These are phyloP conservation scores for Paramecium biaurelia DNA, from an alignment of 73 alveolate genomes.

Conservation along the genomic window DNA sequence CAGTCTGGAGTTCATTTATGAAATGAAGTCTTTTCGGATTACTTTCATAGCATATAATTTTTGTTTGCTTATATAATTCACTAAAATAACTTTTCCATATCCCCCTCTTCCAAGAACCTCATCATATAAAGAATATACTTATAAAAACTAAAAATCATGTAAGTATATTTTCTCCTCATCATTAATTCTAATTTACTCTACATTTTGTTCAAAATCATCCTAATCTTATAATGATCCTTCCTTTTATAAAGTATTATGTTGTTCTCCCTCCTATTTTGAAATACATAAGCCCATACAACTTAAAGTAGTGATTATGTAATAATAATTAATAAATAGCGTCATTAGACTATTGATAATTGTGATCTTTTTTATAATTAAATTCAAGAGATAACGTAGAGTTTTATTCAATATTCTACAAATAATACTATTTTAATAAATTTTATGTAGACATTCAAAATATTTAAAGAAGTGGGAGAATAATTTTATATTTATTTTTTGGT, in stretches of 20 bases:
- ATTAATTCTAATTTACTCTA: background rate
- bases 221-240: background rate
- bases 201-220: background rate
- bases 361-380: background rate
- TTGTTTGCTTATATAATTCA: background rate
- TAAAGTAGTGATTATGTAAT: background rate
- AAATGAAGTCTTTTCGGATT: conserved; percentile 69
- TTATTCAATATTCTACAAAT: background rate
- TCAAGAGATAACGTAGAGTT: background rate
- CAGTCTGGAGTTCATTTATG: conserved; percentile 39
- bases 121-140: conserved; percentile 60
- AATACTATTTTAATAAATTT: background rate
- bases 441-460: background rate
- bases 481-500: background rate
- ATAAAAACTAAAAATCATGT: background rate
- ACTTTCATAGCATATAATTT: conserved; percentile 87
- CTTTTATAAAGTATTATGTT: background rate
- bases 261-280: background rate
- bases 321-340: background rate
- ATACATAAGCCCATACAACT: background rate
- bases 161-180: background rate
- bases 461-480: background rate
- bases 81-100: conserved; percentile 51
- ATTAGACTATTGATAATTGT: background rate
- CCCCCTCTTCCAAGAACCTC: conserved; percentile 62